phyloP scores from a whole-genome alignment of 345 rosid genomes.

The Abelmoschus esculentus region DNA sequence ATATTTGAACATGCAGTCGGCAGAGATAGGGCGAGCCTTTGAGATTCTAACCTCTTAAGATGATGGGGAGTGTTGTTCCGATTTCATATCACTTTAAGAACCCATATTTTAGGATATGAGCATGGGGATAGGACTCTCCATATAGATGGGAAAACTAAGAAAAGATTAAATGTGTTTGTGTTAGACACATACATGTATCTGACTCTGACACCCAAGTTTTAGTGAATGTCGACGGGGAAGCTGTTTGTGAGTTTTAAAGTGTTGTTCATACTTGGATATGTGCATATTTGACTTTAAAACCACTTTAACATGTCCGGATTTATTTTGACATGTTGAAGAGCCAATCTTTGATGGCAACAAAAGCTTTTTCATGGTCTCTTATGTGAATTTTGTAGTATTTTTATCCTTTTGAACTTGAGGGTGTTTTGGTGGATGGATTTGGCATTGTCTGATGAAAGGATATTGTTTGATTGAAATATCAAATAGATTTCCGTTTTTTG shows the following conservation, averaged over 20 bases:
- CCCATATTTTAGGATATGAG: neutral
- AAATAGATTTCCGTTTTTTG: neutral
- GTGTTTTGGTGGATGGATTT: slow-evolving; percentile 1
- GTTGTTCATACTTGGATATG: neutral
- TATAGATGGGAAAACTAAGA: neutral
- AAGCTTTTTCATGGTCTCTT: neutral
- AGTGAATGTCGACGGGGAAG: neutral
- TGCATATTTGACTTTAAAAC: neutral
- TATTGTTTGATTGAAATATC: neutral
- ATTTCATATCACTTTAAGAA: neutral
- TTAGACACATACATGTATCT: neutral
- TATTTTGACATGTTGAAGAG: neutral
- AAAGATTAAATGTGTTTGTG: neutral
- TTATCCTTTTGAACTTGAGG: slow-evolving; percentile 1
- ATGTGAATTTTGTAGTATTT: neutral
- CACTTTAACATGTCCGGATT: neutral
- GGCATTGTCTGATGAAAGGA: neutral
- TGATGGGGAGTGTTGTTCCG: neutral
- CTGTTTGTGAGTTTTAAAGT: neutral
- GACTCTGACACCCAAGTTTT: neutral
- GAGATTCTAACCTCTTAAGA: neutral
- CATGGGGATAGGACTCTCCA: neutral
- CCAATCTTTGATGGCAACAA: neutral
- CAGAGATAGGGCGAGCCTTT: neutral
- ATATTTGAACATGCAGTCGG: neutral